These are phyloP conservation scores for Coniella lustricola DNA, from an alignment of 2,329 filamentous ascomycete species.

Conservation along the genomic window DNA sequence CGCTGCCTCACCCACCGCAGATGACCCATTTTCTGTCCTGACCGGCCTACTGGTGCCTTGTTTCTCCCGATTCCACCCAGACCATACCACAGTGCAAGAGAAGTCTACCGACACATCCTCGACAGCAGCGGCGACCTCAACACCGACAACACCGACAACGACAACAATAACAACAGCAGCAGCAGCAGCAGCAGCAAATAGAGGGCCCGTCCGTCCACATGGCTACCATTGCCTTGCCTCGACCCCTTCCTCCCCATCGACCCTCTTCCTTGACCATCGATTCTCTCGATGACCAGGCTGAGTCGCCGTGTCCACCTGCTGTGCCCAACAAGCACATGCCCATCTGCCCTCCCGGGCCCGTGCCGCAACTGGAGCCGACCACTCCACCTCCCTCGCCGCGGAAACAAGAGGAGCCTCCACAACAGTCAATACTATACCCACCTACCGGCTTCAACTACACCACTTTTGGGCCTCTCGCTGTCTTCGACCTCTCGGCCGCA, in stretches of 20 bases:
- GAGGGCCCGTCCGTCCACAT: conserved; percentile 25
- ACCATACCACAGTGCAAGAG: too few relatives aligned
- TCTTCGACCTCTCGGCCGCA: conserved; percentile 68
- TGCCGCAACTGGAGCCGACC: conserved; percentile 44
- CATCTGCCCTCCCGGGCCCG: conserved; percentile 76
- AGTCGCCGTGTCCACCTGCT: conserved; percentile 29
- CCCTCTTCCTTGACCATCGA: conserved; percentile 30
- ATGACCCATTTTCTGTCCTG: background rate
- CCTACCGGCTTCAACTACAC: conserved; percentile 54
- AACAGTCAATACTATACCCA: conserved; percentile 67
- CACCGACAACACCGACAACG: too few relatives aligned
- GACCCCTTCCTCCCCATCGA: conserved; percentile 26
- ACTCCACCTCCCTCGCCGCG: conserved; percentile 62
- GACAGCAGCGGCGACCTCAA: too few relatives aligned
- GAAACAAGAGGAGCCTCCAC: conserved; percentile 45
- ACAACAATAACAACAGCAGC: too few relatives aligned
- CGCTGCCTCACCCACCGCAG: background rate
- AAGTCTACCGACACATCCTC: too few relatives aligned
- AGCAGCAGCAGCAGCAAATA: background rate
- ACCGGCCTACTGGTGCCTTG: background rate
- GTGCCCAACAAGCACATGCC: conserved; percentile 88
- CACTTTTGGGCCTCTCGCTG: conserved; percentile 45
- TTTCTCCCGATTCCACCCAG: background rate
- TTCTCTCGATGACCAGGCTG: conserved; percentile 27
- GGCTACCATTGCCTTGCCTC: conserved; percentile 48